A percentile compares a stretch with the other conserved stretches of the same genome.
These are phyloP conservation scores for Neurospora terricola DNA, from an alignment of 495 filamentous ascomycete species.

Conservation along the genomic window DNA sequence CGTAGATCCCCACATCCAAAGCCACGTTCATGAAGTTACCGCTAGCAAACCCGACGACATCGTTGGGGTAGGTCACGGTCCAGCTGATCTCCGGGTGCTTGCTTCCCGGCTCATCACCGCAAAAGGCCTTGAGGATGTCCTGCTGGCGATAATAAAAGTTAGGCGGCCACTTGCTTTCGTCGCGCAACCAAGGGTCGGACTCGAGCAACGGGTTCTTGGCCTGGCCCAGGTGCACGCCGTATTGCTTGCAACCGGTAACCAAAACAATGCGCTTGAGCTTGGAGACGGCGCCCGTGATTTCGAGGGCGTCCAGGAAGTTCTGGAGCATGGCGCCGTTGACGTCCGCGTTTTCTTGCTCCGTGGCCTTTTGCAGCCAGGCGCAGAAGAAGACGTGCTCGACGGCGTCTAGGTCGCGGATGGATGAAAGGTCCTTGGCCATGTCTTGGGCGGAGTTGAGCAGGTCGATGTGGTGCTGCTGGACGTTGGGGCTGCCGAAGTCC, in stretches of 20 bases:
- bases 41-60: constrained; percentile 37
- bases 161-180: constrained; percentile 21
- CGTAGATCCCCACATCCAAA: constrained; percentile 40
- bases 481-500: constrained; percentile 22
- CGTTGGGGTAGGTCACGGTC: constrained; percentile 45
- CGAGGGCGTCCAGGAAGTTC: constrained; percentile 42
- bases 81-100: constrained; percentile 24
- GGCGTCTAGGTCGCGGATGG: constrained; percentile 16
- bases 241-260: constrained; percentile 46
- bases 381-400: constrained; percentile 40
- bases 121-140: constrained; percentile 26
- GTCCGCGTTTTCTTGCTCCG: constrained; percentile 31
- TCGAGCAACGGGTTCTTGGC: constrained; percentile 41
- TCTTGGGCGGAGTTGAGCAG: constrained; percentile 29
- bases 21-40: constrained; percentile 52
- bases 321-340: constrained; percentile 39
- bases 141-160: constrained; percentile 43
- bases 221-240: constrained; percentile 46
- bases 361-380: constrained; percentile 36
- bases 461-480: constrained; percentile 38
- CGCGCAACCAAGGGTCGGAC: constrained; percentile 24
- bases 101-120: constrained; percentile 7
- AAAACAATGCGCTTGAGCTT: constrained; percentile 42
- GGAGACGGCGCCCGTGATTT: constrained; percentile 29
- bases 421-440: constrained; percentile 33